These are phyloP conservation scores for Porcisia hertigi DNA, from an alignment of 208 protist genomes.

Conservation along the genomic window DNA sequence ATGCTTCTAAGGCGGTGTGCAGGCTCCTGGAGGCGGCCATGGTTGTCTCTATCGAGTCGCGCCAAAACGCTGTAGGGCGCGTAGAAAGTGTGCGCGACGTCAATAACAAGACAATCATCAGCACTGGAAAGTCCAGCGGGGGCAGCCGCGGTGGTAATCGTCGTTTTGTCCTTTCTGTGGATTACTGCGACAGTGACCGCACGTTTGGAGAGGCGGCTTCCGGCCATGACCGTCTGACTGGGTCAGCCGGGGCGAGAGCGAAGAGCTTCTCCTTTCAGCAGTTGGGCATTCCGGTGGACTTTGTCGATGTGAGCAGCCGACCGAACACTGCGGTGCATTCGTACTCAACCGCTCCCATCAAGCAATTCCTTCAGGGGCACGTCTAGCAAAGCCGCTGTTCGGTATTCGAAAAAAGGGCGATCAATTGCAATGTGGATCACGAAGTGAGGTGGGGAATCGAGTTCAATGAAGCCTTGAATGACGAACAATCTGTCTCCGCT, in stretches of 20 bases:
- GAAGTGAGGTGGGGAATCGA: neutral
- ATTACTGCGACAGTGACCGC: slow-evolving; percentile 10
- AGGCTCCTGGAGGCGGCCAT: slow-evolving; percentile 77
- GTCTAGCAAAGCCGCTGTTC: neutral
- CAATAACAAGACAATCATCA: slow-evolving; percentile 38
- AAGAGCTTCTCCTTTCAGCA: slow-evolving; percentile 63
- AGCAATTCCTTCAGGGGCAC: slow-evolving; percentile 41
- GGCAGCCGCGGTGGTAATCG: slow-evolving; percentile 18
- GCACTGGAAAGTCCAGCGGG: slow-evolving; percentile 5
- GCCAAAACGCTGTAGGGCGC: slow-evolving; percentile 50
- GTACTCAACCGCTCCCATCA: slow-evolving; percentile 47
- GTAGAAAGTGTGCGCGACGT: slow-evolving; percentile 69
- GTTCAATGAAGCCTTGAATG: neutral
- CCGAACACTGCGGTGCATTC: slow-evolving; percentile 36
- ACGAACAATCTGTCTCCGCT: neutral
- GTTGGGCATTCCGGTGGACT: slow-evolving; percentile 44
- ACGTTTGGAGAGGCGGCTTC: neutral
- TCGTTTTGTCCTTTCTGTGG: slow-evolving; percentile 45
- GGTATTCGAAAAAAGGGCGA: neutral
- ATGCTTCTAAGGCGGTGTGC: slow-evolving; percentile 69
- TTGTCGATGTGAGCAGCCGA: slow-evolving; percentile 73
- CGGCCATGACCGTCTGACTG: neutral
- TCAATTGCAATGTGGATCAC: neutral
- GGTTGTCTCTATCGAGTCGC: slow-evolving; percentile 44
- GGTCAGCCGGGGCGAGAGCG: neutral